phyloP scores from a whole-genome alignment of 23 red algal species.

The Gracilaria vermiculophylla region DNA sequence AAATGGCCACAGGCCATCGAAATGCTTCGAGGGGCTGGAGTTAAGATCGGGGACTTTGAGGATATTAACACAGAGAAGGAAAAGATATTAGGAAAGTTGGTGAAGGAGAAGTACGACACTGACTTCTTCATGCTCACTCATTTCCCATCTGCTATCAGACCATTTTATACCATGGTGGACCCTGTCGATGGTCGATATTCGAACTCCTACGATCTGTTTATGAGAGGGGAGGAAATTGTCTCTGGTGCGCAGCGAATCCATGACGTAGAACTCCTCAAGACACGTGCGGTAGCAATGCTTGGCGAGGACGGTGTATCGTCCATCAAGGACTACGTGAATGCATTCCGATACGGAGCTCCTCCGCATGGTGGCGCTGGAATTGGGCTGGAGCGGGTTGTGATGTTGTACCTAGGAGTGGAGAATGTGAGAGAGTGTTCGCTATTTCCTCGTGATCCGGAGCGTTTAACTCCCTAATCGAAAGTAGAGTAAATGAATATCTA shows the following conservation, averaged over 20 bases:
- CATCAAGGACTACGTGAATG: conserved; percentile 84
- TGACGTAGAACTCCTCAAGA: conserved; percentile 70
- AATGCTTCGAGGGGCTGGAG: conserved; percentile 77
- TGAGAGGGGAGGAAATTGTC: conserved; percentile 98
- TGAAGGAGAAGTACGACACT: conserved; percentile 81
- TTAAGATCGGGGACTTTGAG: conserved; percentile 82
- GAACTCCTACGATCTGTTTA: conserved; percentile 98
- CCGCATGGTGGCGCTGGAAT: conserved; percentile 97
- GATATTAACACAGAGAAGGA: conserved; percentile 91
- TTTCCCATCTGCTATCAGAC: conserved; percentile 84
- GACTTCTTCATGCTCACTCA: conserved; percentile 94
- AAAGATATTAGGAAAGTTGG: conserved; percentile 75
- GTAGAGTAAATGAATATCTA: background rate
- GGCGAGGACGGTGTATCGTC: conserved; percentile 66
- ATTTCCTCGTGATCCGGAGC: conserved; percentile 93
- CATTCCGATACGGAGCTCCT: conserved; percentile 84
- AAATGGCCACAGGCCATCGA: conserved; percentile 79
- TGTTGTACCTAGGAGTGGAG: conserved; percentile 88
- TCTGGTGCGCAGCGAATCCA: conserved; percentile 98
- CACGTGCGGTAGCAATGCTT: conserved; percentile 58
- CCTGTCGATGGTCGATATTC: conserved; percentile 78
- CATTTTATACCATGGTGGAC: conserved; percentile 97
- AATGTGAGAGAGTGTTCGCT: conserved; percentile 94
- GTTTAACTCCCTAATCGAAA: conserved; percentile 65
- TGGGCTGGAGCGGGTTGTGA: conserved; percentile 95